phyloP scores from a whole-genome alignment of 768 basidiomycete genomes.

The Tulasnella sp. region DNA sequence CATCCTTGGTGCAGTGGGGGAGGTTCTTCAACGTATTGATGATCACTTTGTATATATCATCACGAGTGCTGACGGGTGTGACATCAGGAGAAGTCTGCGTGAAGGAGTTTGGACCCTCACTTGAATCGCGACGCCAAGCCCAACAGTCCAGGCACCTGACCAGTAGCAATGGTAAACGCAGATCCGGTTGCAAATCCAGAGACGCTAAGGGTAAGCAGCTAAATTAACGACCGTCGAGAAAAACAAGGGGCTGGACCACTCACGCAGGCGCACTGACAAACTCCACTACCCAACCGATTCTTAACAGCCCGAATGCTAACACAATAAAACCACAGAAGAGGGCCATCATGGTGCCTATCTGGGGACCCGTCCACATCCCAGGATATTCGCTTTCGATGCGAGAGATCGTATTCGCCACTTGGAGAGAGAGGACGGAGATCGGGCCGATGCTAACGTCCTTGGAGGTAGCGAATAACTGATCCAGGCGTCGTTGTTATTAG shows the following conservation, averaged over 20 bases:
- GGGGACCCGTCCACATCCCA: conserved; percentile 45
- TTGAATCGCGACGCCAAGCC: conserved; percentile 68
- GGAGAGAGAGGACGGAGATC: conserved; percentile 92
- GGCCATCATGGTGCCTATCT: conserved; percentile 75
- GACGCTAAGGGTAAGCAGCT: background rate
- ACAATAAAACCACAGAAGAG: conserved; percentile 86
- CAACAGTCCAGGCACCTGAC: conserved; percentile 82
- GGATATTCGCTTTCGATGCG: conserved; percentile 35
- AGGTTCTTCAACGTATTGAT: conserved; percentile 87
- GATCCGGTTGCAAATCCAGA: conserved; percentile 83
- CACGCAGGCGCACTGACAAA: conserved; percentile 53
- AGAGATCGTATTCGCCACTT: conserved; percentile 59
- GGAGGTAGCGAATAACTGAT: conserved; percentile 81
- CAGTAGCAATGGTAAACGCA: conserved; percentile 84
- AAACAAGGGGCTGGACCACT: conserved; percentile 40
- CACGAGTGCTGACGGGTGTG: conserved; percentile 52
- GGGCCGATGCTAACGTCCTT: conserved; percentile 98
- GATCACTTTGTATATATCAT: conserved; percentile 70
- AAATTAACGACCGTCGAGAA: background rate
- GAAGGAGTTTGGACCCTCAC: conserved; percentile 34
- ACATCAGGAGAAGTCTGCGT: background rate
- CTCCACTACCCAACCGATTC: conserved; percentile 89
- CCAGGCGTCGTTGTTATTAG: background rate
- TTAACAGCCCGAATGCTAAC: conserved; percentile 74
- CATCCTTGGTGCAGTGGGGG: conserved; percentile 57